Percentiles rank a stretch among this genome's conserved stretches.
phyloP scores from a whole-genome alignment of 108 stramenopile species.

The Cylindrotheca fusiformis region DNA sequence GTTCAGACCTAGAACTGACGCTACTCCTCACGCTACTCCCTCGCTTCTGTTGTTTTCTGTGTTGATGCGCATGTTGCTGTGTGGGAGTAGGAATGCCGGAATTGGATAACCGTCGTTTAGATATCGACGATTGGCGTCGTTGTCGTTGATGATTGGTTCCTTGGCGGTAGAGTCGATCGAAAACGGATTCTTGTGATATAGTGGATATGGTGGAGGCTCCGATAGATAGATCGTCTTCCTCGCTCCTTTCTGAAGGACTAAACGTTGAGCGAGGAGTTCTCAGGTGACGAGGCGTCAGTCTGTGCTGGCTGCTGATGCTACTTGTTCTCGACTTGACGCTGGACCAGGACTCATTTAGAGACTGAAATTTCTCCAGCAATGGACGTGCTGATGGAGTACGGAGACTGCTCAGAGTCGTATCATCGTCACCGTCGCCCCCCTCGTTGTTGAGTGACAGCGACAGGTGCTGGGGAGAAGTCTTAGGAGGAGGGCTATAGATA shows the following conservation, averaged over 20 bases:
- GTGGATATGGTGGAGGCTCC: slow-evolving; percentile 25
- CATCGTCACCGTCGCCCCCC: neutral
- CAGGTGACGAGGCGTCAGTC: neutral
- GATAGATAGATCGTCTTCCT: slow-evolving; percentile 7
- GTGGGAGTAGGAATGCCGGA: too few relatives aligned
- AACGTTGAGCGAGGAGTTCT: too few relatives aligned
- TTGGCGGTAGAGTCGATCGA: slow-evolving; percentile 25
- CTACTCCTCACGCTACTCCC: too few relatives aligned
- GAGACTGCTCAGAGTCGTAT: neutral
- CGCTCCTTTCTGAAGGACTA: neutral
- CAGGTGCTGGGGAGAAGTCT: neutral
- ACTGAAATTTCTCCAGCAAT: neutral
- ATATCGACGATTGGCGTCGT: too few relatives aligned
- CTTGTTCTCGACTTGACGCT: neutral
- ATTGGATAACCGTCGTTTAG: too few relatives aligned
- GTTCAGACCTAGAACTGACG: too few relatives aligned
- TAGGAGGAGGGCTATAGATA: neutral
- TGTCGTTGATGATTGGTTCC: neutral
- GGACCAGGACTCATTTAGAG: neutral
- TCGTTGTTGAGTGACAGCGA: neutral
- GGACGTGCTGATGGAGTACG: neutral
- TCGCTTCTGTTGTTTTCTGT: too few relatives aligned
- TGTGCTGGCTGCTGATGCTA: neutral
- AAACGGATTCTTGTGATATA: slow-evolving; percentile 24
- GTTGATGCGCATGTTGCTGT: too few relatives aligned